phyloP scores from a whole-genome alignment of 116 monocot genomes.

The Iris pallida region DNA sequence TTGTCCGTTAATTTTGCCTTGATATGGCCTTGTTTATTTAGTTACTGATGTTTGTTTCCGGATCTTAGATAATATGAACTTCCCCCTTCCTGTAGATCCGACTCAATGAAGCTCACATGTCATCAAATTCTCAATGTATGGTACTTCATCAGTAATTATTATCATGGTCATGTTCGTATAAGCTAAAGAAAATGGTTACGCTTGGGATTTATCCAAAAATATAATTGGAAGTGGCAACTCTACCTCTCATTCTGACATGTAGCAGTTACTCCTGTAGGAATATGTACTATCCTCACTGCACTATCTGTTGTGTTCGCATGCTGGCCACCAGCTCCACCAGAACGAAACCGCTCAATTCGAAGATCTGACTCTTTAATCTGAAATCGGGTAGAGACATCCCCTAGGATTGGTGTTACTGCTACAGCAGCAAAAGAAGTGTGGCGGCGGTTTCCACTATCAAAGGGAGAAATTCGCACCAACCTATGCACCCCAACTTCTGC shows the following conservation, averaged over 20 bases:
- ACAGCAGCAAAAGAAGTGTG: slow-evolving; percentile 98
- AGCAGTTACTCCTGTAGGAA: slow-evolving; percentile 87
- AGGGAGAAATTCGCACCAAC: slow-evolving; percentile 92
- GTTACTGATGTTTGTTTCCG: too few relatives aligned
- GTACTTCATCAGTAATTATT: neutral
- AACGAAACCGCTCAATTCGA: slow-evolving; percentile 88
- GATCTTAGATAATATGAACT: too few relatives aligned
- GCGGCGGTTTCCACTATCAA: slow-evolving; percentile 88
- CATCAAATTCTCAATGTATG: too few relatives aligned
- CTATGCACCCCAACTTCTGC: slow-evolving; percentile 96
- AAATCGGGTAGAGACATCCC: slow-evolving; percentile 55
- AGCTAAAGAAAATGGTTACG: neutral
- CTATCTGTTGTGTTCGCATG: slow-evolving; percentile 95
- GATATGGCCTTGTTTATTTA: too few relatives aligned
- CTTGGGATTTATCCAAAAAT: neutral
- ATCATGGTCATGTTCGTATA: neutral
- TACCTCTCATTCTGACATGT: slow-evolving; percentile 99
- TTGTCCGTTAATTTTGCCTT: too few relatives aligned
- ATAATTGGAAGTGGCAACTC: neutral
- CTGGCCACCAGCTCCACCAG: slow-evolving; percentile 94
- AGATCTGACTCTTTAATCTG: slow-evolving; percentile 95
- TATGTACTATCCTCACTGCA: slow-evolving; percentile 91
- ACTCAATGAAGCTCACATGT: too few relatives aligned
- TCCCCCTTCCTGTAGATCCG: too few relatives aligned
- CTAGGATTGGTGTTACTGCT: slow-evolving; percentile 90